Percentiles rank a stretch among this genome's conserved stretches.
Evolutionary conservation across 805 yeast species (phyloP).

Genomic region (Kregervanrija fluxuum): DNA sequence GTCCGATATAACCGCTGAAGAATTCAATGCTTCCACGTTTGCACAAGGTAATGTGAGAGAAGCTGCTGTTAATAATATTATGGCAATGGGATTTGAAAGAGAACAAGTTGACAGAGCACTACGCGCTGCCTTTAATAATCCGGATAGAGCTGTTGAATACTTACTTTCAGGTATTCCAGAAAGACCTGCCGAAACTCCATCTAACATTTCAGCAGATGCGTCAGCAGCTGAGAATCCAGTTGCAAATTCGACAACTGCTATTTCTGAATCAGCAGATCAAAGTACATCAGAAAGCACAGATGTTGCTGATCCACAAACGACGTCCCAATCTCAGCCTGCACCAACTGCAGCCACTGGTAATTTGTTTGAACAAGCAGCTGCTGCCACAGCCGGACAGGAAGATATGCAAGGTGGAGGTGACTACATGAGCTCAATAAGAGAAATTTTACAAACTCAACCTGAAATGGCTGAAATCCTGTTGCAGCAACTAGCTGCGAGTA

Average conservation of each 20-base stretch:
- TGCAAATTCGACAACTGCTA: slow-evolving; percentile 14
- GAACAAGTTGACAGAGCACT: slow-evolving; percentile 83
- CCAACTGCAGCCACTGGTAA: slow-evolving; percentile 30
- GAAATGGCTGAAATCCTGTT: slow-evolving; percentile 79
- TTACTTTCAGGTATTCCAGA: slow-evolving; percentile 86
- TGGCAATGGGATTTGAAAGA: slow-evolving; percentile 95
- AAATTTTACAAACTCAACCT: slow-evolving; percentile 77
- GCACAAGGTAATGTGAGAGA: slow-evolving; percentile 76
- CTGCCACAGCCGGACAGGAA: slow-evolving; percentile 26
- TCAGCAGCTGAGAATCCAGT: slow-evolving; percentile 4
- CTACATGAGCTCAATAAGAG: slow-evolving; percentile 55
- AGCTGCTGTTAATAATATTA: slow-evolving; percentile 69
- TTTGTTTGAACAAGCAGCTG: slow-evolving; percentile 47
- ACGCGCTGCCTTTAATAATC: slow-evolving; percentile 93
- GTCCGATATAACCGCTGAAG: slow-evolving; percentile 13
- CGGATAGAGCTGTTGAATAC: slow-evolving; percentile 97
- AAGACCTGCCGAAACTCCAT: slow-evolving; percentile 12
- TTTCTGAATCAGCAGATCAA: slow-evolving; percentile 15
- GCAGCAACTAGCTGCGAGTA: slow-evolving; percentile 70
- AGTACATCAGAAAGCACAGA: slow-evolving; percentile 25
- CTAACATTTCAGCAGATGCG: slow-evolving; percentile 10
- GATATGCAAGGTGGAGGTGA: slow-evolving; percentile 29
- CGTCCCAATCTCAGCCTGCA: slow-evolving; percentile 4
- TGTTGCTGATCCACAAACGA: slow-evolving; percentile 30
- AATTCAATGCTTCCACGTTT: slow-evolving; percentile 44